A percentile compares a stretch with the other conserved stretches of the same genome.
Evolutionary conservation across 805 yeast species (phyloP).

Genomic region (Wickerhamomyces kurtzmanii): DNA sequence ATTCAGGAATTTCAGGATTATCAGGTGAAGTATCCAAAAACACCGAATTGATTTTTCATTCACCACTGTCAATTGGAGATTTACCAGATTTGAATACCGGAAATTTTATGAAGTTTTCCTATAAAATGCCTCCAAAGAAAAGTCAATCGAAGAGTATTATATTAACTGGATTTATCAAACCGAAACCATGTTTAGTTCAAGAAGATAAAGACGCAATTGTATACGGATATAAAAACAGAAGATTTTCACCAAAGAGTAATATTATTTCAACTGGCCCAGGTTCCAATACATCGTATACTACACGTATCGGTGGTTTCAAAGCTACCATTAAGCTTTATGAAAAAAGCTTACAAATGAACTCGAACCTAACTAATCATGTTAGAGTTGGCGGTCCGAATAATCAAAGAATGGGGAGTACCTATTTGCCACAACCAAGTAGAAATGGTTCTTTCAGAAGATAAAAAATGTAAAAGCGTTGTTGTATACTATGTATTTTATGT

Average conservation of each 20-base stretch:
- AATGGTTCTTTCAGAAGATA: constrained; percentile 1
- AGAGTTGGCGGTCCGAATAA: too few species aligned
- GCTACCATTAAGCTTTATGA: too few species aligned
- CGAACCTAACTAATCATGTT: too few species aligned
- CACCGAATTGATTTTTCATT: constrained; percentile 18
- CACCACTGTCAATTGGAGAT: constrained; percentile 23
- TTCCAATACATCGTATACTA: constrained; percentile 32
- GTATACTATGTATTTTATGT: too few species aligned
- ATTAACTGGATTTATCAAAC: constrained; percentile 67
- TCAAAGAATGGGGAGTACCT: too few species aligned
- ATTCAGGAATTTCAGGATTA: constrained; percentile 40
- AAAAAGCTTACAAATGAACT: too few species aligned
- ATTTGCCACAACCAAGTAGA: constrained; percentile 1
- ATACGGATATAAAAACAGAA: constrained; percentile 26
- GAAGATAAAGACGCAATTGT: constrained; percentile 59
- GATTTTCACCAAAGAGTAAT: constrained; percentile 23
- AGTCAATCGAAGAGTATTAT: constrained; percentile 70
- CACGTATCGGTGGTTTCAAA: constrained; percentile 42
- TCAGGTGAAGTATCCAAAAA: constrained; percentile 41
- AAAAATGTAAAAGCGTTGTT: too few species aligned
- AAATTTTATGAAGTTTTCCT: constrained; percentile 34
- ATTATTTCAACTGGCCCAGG: constrained; percentile 36
- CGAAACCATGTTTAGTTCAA: constrained; percentile 46
- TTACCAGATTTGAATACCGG: constrained; percentile 31
- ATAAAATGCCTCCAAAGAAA: constrained; percentile 48